phyloP scores from a whole-genome alignment of 208 protist species.

The Acanthamoeba triangularis region DNA sequence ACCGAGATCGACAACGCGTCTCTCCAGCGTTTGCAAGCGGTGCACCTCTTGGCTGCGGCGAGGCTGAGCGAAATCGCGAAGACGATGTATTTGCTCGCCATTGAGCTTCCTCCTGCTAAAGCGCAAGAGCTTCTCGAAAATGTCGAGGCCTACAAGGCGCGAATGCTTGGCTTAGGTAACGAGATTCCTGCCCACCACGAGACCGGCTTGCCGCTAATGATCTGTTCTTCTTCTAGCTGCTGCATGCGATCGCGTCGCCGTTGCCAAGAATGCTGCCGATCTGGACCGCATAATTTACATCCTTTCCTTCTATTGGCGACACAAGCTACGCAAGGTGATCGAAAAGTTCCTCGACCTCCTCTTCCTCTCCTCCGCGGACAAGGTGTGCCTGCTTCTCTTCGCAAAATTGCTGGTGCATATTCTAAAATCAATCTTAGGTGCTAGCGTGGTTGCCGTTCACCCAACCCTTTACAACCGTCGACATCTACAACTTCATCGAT shows the following conservation, averaged over 20 bases:
- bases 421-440: background rate
- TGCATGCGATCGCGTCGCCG: background rate
- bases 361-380: background rate
- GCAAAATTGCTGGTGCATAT: background rate
- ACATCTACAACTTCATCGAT: background rate
- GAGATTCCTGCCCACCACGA: background rate
- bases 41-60: background rate
- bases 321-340: slow-evolving; percentile 13
- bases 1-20: background rate
- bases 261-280: slow-evolving; percentile 16
- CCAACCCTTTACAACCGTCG: background rate
- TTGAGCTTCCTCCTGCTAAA: background rate
- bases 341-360: background rate
- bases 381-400: background rate
- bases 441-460: background rate
- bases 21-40: background rate
- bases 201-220: too few relatives aligned
- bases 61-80: slow-evolving; percentile 26
- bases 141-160: background rate
- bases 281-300: background rate
- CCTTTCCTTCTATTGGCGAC: slow-evolving; percentile 10
- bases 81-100: background rate
- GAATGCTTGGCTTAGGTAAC: background rate
- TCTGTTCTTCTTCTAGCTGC: background rate
- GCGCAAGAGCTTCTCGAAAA: background rate